A percentile compares a stretch with the other conserved stretches of the same genome.
Conservation (phyloP, 2,329 filamentous ascomycete genomes). For the Kalmusia sp. region DNA sequence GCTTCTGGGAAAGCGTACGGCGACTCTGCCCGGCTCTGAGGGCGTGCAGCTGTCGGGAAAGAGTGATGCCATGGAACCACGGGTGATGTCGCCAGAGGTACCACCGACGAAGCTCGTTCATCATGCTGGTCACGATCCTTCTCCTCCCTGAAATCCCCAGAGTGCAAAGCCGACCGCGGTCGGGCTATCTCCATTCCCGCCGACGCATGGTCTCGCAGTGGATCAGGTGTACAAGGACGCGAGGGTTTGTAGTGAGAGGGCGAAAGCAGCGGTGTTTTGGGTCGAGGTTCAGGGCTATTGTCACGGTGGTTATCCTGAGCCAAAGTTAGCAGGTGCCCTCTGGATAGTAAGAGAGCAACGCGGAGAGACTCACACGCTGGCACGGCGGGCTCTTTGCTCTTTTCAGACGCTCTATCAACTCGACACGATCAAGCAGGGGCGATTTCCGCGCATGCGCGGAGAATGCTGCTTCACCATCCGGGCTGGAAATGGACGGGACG, state of each 20-base stretch:
- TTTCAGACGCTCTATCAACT: slow-evolving; percentile 86
- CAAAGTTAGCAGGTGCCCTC: slow-evolving; percentile 20
- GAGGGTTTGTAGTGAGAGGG: slow-evolving; percentile 46
- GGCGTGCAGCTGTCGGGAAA: slow-evolving; percentile 50
- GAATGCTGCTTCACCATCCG: slow-evolving; percentile 19
- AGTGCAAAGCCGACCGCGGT: slow-evolving; percentile 75
- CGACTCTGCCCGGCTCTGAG: slow-evolving; percentile 20
- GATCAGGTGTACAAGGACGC: slow-evolving; percentile 35
- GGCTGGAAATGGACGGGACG: slow-evolving; percentile 1
- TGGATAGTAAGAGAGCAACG: neutral
- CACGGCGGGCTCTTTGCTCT: slow-evolving; percentile 77
- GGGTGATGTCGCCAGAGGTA: slow-evolving; percentile 57
- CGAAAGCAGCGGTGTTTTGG: slow-evolving; percentile 43
- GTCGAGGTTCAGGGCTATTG: slow-evolving; percentile 19
- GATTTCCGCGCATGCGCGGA: slow-evolving; percentile 33
- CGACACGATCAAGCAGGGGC: slow-evolving; percentile 66
- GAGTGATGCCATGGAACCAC: slow-evolving; percentile 64
- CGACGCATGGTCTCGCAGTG: slow-evolving; percentile 33
- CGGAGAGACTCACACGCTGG: slow-evolving; percentile 65
- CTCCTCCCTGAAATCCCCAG: slow-evolving; percentile 66
- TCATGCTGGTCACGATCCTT: slow-evolving; percentile 35
- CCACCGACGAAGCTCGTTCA: slow-evolving; percentile 16
- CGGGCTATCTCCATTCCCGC: slow-evolving; percentile 71
- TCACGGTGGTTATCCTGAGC: slow-evolving; percentile 25
- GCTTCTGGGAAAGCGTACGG: slow-evolving; percentile 24